A percentile compares a stretch with the other conserved stretches of the same genome.
phyloP scores from a whole-genome alignment of 23 red algal genomes.

The Gracilaria vermiculophylla region DNA sequence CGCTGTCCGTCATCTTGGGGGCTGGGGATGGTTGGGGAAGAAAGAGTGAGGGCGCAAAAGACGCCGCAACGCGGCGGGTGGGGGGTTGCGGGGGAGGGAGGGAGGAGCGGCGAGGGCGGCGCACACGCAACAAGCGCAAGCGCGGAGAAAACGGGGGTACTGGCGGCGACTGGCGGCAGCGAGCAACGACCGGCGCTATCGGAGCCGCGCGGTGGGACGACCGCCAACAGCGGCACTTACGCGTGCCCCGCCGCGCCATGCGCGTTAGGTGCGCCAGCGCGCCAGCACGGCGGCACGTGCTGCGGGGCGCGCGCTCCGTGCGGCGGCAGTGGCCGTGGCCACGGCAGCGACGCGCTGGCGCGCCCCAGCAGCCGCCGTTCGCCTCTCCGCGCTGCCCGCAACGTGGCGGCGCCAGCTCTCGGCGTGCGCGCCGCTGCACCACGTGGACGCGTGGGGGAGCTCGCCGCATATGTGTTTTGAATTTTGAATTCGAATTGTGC shows the following conservation, averaged over 20 bases:
- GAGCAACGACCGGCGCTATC: not conserved
- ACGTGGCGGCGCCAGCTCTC: not conserved
- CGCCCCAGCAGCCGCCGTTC: not conserved
- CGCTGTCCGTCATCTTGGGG: slow-evolving; percentile 36
- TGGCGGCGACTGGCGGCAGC: too few species aligned
- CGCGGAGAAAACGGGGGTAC: not conserved
- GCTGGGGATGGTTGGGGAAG: not conserved
- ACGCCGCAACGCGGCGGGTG: slow-evolving; percentile 6
- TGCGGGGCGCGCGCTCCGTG: not conserved
- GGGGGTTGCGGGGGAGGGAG: not conserved
- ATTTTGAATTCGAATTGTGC: not conserved
- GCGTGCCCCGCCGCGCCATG: too few species aligned
- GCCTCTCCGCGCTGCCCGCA: slow-evolving; percentile 8
- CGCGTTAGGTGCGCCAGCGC: too few species aligned
- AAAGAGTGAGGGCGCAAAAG: not conserved
- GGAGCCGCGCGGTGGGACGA: not conserved
- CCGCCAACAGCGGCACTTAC: too few species aligned
- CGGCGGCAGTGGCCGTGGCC: not conserved
- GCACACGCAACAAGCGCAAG: not conserved
- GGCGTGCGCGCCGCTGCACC: too few species aligned
- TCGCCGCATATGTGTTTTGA: too few species aligned
- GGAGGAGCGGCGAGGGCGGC: not conserved
- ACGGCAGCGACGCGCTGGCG: not conserved
- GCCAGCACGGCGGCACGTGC: not conserved
- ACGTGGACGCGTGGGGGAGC: too few species aligned